Conservation (phyloP, 805 yeast species). For the Candida namnaoensis region DNA sequence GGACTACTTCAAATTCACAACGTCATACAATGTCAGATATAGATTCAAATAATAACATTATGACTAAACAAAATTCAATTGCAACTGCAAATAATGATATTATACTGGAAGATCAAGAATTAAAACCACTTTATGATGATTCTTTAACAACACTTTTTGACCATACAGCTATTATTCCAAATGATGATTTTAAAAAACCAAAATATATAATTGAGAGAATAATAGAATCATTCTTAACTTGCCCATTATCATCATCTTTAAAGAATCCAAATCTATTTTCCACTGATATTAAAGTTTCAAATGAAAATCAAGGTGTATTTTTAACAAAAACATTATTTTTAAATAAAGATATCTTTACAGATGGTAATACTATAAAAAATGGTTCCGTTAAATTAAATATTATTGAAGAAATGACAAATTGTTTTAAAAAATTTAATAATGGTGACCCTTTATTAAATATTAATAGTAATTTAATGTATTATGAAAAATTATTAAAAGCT, state of each 20-base stretch:
- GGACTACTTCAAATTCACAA: too few species aligned
- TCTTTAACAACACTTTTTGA: background rate
- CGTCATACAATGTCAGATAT: background rate
- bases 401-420: constrained; percentile 12
- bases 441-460: constrained; percentile 1
- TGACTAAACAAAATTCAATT: too few species aligned
- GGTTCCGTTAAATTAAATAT: constrained; percentile 17
- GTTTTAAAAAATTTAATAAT: constrained; percentile 6
- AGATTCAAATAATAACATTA: too few species aligned
- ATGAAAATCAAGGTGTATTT: constrained; percentile 8
- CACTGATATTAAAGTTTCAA: too few species aligned
- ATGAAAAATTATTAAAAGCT: constrained; percentile 16
- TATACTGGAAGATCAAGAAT: too few species aligned
- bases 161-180: constrained; percentile 1
- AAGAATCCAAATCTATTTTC: background rate
- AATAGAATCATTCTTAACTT: constrained; percentile 9
- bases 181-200: constrained; percentile 3
- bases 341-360: constrained; percentile 5
- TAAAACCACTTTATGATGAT: background rate
- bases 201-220: constrained; percentile 7
- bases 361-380: background rate
- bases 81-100: too few species aligned
- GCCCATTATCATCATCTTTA: background rate
- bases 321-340: constrained; percentile 8
- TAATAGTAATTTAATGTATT: constrained; percentile 11